phyloP scores from a whole-genome alignment of 306 rosid genomes.

The Rosa lucieae region DNA sequence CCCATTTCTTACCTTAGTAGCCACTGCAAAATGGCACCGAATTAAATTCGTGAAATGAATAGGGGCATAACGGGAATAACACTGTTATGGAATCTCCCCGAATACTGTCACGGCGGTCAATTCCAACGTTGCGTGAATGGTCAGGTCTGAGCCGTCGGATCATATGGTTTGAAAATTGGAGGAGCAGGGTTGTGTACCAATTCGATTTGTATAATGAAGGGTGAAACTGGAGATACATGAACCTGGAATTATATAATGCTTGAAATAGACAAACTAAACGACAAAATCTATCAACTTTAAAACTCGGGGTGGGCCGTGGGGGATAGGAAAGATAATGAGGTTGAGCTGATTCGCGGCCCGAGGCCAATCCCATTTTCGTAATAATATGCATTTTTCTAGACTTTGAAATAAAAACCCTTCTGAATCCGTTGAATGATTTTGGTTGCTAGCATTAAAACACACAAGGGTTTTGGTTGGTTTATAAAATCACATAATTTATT shows the following conservation, averaged over 20 bases:
- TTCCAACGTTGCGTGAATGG: too few species aligned
- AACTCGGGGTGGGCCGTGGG: background rate
- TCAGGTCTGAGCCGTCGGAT: too few species aligned
- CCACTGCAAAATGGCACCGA: background rate
- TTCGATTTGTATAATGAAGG: too few species aligned
- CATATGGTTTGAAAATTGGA: too few species aligned
- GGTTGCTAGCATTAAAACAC: too few species aligned
- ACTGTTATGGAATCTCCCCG: background rate
- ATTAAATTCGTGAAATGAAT: background rate
- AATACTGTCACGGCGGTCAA: too few species aligned
- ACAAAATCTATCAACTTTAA: constrained; percentile 4
- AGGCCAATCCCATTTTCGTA: background rate
- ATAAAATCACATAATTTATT: too few species aligned
- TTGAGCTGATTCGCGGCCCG: background rate
- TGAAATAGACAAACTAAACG: constrained; percentile 8
- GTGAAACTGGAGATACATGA: constrained; percentile 19
- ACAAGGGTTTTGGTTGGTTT: too few species aligned
- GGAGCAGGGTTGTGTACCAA: too few species aligned
- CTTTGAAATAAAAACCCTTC: too few species aligned
- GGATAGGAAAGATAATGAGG: background rate
- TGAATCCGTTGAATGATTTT: too few species aligned
- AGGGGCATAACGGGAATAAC: constrained; percentile 15
- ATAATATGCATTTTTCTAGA: background rate
- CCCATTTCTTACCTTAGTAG: background rate
- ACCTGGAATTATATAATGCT: background rate